Evolutionary conservation across 352 stramenopile species (phyloP).

Genomic region (Globisporangium canariense): DNA sequence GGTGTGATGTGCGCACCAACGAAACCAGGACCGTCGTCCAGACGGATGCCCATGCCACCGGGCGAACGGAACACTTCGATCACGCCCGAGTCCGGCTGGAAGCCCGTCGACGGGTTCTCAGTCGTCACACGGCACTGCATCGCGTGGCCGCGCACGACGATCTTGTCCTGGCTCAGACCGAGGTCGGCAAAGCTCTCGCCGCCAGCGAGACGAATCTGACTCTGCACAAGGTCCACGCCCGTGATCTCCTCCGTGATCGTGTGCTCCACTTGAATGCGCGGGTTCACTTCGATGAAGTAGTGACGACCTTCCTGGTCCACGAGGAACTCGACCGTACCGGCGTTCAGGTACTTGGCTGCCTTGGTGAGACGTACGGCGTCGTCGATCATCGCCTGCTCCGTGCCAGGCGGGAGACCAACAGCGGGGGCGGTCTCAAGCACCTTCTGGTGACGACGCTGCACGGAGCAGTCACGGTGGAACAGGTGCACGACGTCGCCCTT

Average conservation of each 20-base stretch:
- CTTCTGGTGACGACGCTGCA: slow-evolving; percentile 98
- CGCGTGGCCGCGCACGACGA: slow-evolving; percentile 89
- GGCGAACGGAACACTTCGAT: slow-evolving; percentile 96
- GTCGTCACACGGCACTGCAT: slow-evolving; percentile 98
- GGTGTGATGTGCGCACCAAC: slow-evolving; percentile 95
- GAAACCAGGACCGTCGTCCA: slow-evolving; percentile 96
- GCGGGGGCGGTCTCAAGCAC: slow-evolving; percentile 94
- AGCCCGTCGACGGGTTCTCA: slow-evolving; percentile 93
- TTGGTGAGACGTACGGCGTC: slow-evolving; percentile 90
- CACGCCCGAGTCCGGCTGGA: slow-evolving; percentile 95
- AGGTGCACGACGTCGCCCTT: slow-evolving; percentile 95
- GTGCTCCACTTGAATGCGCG: slow-evolving; percentile 95
- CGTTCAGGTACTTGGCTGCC: slow-evolving; percentile 93
- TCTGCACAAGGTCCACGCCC: slow-evolving; percentile 96
- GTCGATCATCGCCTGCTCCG: slow-evolving; percentile 90
- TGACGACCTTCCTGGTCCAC: slow-evolving; percentile 90
- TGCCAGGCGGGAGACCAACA: slow-evolving; percentile 72
- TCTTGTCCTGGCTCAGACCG: slow-evolving; percentile 93
- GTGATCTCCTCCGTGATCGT: slow-evolving; percentile 93
- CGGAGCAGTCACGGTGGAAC: slow-evolving; percentile 96
- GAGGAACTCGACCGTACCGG: slow-evolving; percentile 98
- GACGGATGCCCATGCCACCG: slow-evolving; percentile 94
- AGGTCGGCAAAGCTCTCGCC: slow-evolving; percentile 92
- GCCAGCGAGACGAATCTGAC: slow-evolving; percentile 93
- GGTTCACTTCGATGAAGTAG: slow-evolving; percentile 99